phyloP scores from a whole-genome alignment of 1,284 basidiomycete species.

The Trichosporon sp. region DNA sequence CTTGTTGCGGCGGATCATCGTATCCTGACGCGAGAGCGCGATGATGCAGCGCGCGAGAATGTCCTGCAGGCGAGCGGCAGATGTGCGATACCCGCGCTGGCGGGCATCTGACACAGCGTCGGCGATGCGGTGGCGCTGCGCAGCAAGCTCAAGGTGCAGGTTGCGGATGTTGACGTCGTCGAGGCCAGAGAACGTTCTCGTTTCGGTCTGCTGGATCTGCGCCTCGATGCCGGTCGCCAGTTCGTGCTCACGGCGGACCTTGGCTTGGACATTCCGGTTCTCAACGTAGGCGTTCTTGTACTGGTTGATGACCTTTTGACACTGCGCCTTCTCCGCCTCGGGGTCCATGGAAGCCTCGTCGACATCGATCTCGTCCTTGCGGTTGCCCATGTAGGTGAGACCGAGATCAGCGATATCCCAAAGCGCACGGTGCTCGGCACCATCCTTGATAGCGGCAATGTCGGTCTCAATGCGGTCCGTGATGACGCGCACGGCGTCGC shows the following conservation, averaged over 20 bases:
- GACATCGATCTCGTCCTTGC: conserved; percentile 69
- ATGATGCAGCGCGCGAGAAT: conserved; percentile 60
- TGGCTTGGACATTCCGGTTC: conserved; percentile 65
- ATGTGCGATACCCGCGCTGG: conserved; percentile 67
- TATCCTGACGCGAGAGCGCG: conserved; percentile 73
- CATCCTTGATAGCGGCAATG: conserved; percentile 70
- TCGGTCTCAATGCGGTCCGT: conserved; percentile 69
- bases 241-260: conserved; percentile 71
- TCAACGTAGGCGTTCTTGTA: conserved; percentile 70
- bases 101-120: conserved; percentile 69
- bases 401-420: conserved; percentile 74
- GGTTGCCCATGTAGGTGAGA: conserved; percentile 66
- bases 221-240: conserved; percentile 79
- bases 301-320: conserved; percentile 68
- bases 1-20: conserved; percentile 70
- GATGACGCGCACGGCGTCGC: conserved; percentile 70
- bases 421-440: conserved; percentile 73
- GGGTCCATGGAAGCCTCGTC: conserved; percentile 36
- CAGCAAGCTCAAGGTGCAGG: conserved; percentile 70
- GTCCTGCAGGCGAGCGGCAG: conserved; percentile 68
- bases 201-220: conserved; percentile 75
- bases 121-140: conserved; percentile 72
- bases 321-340: conserved; percentile 70
- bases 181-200: conserved; percentile 71
- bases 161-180: conserved; percentile 73